These are phyloP conservation scores for Colletotrichum higginsianum DNA, from an alignment of 2,329 filamentous ascomycete genomes.

Conservation along the genomic window DNA sequence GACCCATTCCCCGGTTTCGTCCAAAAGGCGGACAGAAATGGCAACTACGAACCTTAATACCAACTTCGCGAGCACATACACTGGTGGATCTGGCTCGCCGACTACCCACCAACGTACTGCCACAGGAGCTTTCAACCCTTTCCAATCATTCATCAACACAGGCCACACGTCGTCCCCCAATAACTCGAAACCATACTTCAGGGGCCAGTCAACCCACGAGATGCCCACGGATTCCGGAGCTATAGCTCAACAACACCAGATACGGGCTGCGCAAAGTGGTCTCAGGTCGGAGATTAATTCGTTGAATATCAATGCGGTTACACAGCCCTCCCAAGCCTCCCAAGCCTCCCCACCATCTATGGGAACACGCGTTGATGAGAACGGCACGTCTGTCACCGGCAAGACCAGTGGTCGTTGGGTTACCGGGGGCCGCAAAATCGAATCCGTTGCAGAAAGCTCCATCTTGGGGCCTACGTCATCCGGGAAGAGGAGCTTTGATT, in stretches of 20 bases:
- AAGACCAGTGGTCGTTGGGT: neutral
- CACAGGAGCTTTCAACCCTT: constrained; percentile 3
- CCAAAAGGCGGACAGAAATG: constrained; percentile 1
- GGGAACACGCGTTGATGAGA: neutral
- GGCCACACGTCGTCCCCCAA: neutral
- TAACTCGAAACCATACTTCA: neutral
- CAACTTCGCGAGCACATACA: neutral
- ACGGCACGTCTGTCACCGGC: neutral
- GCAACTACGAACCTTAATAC: neutral
- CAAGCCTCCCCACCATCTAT: neutral
- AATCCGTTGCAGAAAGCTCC: neutral
- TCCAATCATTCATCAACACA: neutral
- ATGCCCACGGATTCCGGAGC: neutral
- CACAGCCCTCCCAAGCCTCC: neutral
- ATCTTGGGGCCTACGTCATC: neutral
- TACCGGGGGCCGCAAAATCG: neutral
- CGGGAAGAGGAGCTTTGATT: constrained; percentile 10
- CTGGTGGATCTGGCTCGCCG: neutral
- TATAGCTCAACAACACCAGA: neutral
- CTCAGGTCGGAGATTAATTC: neutral
- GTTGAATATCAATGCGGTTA: neutral
- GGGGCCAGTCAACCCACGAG: neutral
- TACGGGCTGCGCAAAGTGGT: neutral
- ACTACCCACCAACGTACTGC: neutral
- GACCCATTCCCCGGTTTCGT: neutral